Conservation (phyloP, 78 protist genomes). For the Guillardia theta region DNA sequence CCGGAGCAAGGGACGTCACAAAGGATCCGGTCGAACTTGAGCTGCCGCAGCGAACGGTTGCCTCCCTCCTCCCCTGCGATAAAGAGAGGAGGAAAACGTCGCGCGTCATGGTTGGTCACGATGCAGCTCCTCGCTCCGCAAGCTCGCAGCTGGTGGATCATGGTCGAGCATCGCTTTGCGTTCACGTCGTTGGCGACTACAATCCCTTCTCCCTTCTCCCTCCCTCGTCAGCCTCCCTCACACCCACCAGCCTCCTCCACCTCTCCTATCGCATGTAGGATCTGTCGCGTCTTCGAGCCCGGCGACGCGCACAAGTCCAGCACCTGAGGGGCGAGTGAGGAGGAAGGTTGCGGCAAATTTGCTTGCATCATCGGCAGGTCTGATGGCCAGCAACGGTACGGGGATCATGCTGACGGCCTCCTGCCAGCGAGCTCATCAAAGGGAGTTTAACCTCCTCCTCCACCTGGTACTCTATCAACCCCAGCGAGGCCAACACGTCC, state of each 20-base stretch:
- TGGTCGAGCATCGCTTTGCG: background rate
- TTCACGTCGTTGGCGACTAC: background rate
- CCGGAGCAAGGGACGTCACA: constrained; percentile 78
- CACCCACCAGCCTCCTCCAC: background rate
- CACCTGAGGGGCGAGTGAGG: no score
- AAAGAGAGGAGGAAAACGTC: background rate
- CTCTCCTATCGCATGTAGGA: background rate
- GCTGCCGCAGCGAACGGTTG: background rate
- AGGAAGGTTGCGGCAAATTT: no score
- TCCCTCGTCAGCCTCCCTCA: background rate
- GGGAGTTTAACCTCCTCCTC: no score
- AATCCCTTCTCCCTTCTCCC: background rate
- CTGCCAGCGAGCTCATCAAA: no score
- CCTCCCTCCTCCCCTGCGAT: background rate
- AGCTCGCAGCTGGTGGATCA: background rate
- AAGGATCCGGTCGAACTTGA: constrained; percentile 55
- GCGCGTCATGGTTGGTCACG: background rate
- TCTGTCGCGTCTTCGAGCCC: background rate
- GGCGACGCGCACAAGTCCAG: no score
- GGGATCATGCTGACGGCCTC: no score
- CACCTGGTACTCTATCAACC: no score
- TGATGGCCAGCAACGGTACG: no score
- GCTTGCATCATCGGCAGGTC: no score
- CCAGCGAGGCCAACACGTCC: no score
- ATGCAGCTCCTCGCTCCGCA: background rate